Evolutionary conservation across 2,329 filamentous ascomycete genomes (phyloP).

Genomic region (Pseudocercospora pini-densiflorae): DNA sequence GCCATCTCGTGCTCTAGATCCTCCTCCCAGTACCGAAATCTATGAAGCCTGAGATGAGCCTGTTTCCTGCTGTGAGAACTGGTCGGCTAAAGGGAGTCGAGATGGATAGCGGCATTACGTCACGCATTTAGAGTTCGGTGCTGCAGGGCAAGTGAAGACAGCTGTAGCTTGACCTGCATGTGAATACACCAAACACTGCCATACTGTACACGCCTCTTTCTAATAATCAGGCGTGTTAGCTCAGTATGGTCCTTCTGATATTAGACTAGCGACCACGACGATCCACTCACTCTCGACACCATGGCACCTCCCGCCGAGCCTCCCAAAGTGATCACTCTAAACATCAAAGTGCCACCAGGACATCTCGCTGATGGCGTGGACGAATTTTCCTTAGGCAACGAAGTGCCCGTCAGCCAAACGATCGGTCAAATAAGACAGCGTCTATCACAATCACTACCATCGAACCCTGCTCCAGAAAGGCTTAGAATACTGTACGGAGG

Average conservation of each 20-base stretch:
- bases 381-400: slow-evolving; percentile 34
- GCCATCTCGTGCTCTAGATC: slow-evolving; percentile 6
- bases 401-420: slow-evolving; percentile 44
- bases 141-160: slow-evolving; percentile 1
- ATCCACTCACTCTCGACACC: background rate
- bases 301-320: slow-evolving; percentile 38
- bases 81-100: background rate
- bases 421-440: slow-evolving; percentile 58
- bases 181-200: background rate
- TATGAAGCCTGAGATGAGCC: background rate
- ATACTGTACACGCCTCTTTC: background rate
- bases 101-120: background rate
- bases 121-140: background rate
- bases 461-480: slow-evolving; percentile 48
- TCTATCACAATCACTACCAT: slow-evolving; percentile 56
- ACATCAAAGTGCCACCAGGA: slow-evolving; percentile 41
- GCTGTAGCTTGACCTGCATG: background rate
- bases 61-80: too few relatives aligned
- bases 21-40: background rate
- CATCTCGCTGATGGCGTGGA: slow-evolving; percentile 33
- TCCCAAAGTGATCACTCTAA: slow-evolving; percentile 35
- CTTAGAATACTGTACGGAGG: slow-evolving; percentile 66
- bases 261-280: too few relatives aligned
- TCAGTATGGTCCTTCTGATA: too few relatives aligned
- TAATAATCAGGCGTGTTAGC: background rate